Evolutionary conservation across 768 basidiomycete species (phyloP), one percentile per base, ranked within the genome.

Genomic region (Naganishia antarctica): DNA sequence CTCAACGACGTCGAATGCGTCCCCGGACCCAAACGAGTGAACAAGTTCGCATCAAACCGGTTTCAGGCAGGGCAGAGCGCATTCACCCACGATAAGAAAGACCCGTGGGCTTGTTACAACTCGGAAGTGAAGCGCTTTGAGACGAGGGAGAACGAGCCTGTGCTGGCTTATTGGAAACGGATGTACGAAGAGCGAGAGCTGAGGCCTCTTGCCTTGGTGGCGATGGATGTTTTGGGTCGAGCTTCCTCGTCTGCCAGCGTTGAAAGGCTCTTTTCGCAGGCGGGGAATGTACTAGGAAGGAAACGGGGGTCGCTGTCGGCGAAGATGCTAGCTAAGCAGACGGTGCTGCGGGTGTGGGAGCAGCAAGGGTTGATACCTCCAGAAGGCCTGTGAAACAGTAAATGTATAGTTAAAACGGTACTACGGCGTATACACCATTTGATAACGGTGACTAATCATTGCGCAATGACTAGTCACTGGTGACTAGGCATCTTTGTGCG

Each of bases 61-160:
- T 49, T 29, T 18, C 26, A 49, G 9, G 26, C 48, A 7, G 48
- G 26, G 1, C 21, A 29, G 7, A 25, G 29, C 8, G 28, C 23
- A n/a, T 6, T 49, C 21, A 11, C 48, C 26, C 26, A 49, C 23
- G n/a, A 49, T n/a, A 6, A 16, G 4, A 25, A 49, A 16, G 48
- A 49, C 28, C 48, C 48, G 5, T 49, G 48, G 48, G 48, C 23
- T 6, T 49, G 48, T 15, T 49, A 49, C 48, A 49, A 49, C 26
- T 49, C 48, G 48, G 48, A 49, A 4, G 15, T 49, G 3, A 29
- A 5, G 15, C 26, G 48, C 3, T 49, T 49, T 18, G 23, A 29
- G 7, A 49, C 48, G 4, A 29, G 6, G 15, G 26, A 49, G 26
- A 16, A 49, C 29, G 48, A 49, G 29, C 5, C 48, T 4, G 48